Conservation (phyloP, 176 grass and related monocot species). For the Secale cereale region DNA sequence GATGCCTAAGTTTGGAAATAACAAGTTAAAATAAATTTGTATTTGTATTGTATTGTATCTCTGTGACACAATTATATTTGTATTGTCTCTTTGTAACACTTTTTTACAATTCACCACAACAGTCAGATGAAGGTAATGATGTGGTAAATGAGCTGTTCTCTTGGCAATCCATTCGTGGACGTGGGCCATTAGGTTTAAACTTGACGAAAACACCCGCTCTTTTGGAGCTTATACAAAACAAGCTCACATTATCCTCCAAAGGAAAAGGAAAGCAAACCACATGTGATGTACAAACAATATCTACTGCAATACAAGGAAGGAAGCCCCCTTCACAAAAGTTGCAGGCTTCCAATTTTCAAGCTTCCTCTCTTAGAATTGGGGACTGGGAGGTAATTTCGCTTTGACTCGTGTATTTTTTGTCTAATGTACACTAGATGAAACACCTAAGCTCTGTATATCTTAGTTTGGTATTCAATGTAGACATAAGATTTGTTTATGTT, state of each 20-base stretch:
- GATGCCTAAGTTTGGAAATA: background rate
- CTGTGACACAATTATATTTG: background rate
- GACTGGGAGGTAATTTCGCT: background rate
- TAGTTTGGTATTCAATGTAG: background rate
- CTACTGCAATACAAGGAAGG: background rate
- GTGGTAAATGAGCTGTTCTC: background rate
- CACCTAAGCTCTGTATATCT: background rate
- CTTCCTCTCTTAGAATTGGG: background rate
- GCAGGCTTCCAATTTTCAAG: background rate
- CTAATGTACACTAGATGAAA: background rate
- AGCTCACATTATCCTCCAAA: background rate
- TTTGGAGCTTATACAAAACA: slow-evolving; percentile 4
- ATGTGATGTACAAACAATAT: background rate
- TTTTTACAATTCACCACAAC: background rate
- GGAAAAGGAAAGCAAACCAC: background rate
- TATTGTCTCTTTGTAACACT: background rate
- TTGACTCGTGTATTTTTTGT: background rate
- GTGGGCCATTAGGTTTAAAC: background rate
- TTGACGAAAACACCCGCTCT: background rate
- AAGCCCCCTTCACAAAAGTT: background rate
- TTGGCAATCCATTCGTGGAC: background rate
- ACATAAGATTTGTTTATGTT: background rate
- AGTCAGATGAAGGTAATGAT: background rate
- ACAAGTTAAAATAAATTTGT: background rate
- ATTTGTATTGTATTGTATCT: too few relatives aligned